Evolutionary conservation across 768 basidiomycete genomes (phyloP), one percentile per base, ranked within the genome.

Genomic region (Boletus eberwhitei): DNA sequence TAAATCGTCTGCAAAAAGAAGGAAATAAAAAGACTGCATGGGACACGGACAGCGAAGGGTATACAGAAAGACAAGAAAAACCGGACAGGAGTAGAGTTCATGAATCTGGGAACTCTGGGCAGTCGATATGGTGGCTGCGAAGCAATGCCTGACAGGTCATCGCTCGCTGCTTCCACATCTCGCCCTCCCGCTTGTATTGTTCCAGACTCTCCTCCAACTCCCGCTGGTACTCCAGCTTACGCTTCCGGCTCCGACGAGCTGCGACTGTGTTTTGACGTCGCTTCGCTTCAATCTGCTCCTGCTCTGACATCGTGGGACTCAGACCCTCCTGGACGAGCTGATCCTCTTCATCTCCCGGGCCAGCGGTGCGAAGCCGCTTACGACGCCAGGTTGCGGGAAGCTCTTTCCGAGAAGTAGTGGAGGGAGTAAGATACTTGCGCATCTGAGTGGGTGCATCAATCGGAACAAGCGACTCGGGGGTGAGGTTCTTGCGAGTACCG

Each of bases 191-290:
- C 50, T 77, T 80, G 62, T 85, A 72, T 31, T 63, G 73, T 54
- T 82, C 79, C 45, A 84, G 71, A 8, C 63, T 73, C 21, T 80
- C 74, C 73, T 91, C 85, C 46, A 94, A 74, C 52, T 81, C 77
- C 50, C 81, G 77, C 60, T 86, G 79, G 59, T 92, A 82, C 65
- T 82, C 79, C 38, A 85, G 69, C 76, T 90, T 93, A 53, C 88
- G 79, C 74, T 81, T 81, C 19, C 93, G 79, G 64, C 85, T 87
- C 31, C 87, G 81, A 2, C 93, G 82, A 7, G 93, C 93, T 0
- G 93, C 92, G 5, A 93, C 71, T 3, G 93, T 93, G 61, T 96
- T 96, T 72, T 86, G 84, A 9, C 85, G 79, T 31, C 93, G 82
- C 75, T 93, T 93, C 40, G 79, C 80, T 62, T 84, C 86, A 59